phyloP scores from a whole-genome alignment of 805 yeast species.

The Pichia nanzhaoensis region DNA sequence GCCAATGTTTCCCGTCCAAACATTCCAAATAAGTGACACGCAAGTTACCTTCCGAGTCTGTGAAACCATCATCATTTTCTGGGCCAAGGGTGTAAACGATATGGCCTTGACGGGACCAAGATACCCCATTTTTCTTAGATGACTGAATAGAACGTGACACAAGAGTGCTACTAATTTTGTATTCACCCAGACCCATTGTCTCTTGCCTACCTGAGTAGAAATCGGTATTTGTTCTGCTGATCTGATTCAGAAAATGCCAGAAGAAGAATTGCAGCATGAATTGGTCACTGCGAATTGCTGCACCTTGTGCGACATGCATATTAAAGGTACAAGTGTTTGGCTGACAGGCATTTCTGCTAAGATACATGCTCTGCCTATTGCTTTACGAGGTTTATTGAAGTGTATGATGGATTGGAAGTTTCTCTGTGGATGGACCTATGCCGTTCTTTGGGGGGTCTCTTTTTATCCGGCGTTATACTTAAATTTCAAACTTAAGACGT shows the following conservation, averaged over 20 bases:
- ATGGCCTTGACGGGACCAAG: constrained; percentile 84
- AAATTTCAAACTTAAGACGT: constrained; percentile 33
- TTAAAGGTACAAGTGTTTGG: too few relatives aligned
- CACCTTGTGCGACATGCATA: too few relatives aligned
- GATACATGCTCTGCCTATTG: too few relatives aligned
- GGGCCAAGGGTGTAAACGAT: constrained; percentile 48
- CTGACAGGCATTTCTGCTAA: too few relatives aligned
- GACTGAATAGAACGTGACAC: constrained; percentile 4
- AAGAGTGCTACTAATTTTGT: neutral
- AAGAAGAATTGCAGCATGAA: too few relatives aligned
- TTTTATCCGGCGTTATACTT: constrained; percentile 43
- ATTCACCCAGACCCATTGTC: constrained; percentile 7
- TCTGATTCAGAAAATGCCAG: too few relatives aligned
- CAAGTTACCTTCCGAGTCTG: constrained; percentile 29
- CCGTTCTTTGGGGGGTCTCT: constrained; percentile 34
- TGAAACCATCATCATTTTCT: constrained; percentile 24
- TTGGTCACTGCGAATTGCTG: too few relatives aligned
- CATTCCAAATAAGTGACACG: constrained; percentile 65
- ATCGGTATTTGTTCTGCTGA: too few relatives aligned
- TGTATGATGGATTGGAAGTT: constrained; percentile 12
- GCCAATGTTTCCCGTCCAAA: constrained; percentile 73
- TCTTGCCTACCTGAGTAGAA: neutral
- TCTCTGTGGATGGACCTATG: constrained; percentile 27
- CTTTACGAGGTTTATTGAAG: too few relatives aligned
- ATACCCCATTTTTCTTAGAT: constrained; percentile 26